Evolutionary conservation across 805 yeast genomes (phyloP).

Genomic region (Candida glaebosa): DNA sequence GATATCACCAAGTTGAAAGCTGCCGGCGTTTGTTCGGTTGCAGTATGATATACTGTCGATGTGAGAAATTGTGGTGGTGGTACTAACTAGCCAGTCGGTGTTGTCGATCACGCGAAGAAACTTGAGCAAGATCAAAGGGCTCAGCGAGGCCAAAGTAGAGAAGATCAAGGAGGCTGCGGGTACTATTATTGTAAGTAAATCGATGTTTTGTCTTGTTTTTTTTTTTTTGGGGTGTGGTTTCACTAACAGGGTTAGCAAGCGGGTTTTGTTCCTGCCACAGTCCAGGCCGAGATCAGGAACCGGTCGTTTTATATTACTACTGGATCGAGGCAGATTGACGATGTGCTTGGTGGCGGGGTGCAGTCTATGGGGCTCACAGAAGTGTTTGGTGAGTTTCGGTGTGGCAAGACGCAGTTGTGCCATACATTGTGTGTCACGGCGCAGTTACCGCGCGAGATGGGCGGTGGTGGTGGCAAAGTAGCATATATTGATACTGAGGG

Average conservation of each 20-base stretch:
- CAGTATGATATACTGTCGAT: constrained; percentile 10
- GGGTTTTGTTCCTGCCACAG: constrained; percentile 14
- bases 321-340: constrained; percentile 61
- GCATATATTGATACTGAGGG: constrained; percentile 96
- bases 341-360: constrained; percentile 91
- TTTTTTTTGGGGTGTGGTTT: too few species aligned
- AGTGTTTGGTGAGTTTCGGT: constrained; percentile 94
- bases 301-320: constrained; percentile 10
- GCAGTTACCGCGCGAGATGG: constrained; percentile 93
- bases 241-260: too few species aligned
- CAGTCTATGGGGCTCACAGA: constrained; percentile 98
- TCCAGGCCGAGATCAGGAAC: constrained; percentile 13
- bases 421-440: constrained; percentile 97
- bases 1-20: constrained; percentile 13
- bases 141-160: constrained; percentile 15
- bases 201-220: not conserved
- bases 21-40: constrained; percentile 14
- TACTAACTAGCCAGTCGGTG: constrained; percentile 13
- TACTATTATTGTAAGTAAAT: constrained; percentile 12
- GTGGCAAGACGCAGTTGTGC: constrained; percentile 96
- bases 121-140: constrained; percentile 13
- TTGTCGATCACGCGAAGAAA: constrained; percentile 13
- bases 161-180: constrained; percentile 16
- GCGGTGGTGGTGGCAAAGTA: constrained; percentile 98
- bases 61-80: not conserved